Evolutionary conservation across 2,329 filamentous ascomycete species (phyloP), one percentile per base, ranked within the genome.

Genomic region (Fusarium oxysporum): DNA sequence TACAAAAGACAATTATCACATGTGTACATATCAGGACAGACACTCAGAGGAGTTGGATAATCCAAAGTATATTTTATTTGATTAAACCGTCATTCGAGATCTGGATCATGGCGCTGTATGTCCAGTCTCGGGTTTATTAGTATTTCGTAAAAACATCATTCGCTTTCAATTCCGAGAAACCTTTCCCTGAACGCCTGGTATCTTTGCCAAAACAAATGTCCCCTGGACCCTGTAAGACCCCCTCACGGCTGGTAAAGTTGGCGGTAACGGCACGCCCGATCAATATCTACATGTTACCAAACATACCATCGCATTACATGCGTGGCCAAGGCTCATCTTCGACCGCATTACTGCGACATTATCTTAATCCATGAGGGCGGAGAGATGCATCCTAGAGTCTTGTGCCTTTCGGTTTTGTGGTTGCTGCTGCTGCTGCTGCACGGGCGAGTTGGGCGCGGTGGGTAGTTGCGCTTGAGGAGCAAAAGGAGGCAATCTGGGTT

Each of bases 371-470:
- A 79, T 47, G 21, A 79, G 71, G 45, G 77, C 50, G 13, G 76
- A 64, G 30, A 79, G 47, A 28, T 75, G 66, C 76, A 79, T 79
- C 19, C 76, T 65, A 1, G 77, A 72, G 25, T 78, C 76, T 33
- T 75, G 69, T 12, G 58, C 62, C 44, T 72, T 69, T 35, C 64
- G 69, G 19, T 66, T 21, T 14, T 63, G 75, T 13, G 54, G 40
- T 11, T 70, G 73, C 13, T 74, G 75, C 40, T 77, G 75, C 40
- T 77, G 73, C 9, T 28, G 37, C 13, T 48, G 45, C 21, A 72
- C 56, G 14, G 78, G 78, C 25, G 78, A 80, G 59, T 72, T 79
- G 3, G 78, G 78, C 14, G 78, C 78, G 6, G 78, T 79, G 6
- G 73, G 76, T 30, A 79, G 55, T 47, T 79, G 77, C 16, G 58